Conservation (phyloP, 768 basidiomycete genomes). For the Jaapia argillacea region DNA sequence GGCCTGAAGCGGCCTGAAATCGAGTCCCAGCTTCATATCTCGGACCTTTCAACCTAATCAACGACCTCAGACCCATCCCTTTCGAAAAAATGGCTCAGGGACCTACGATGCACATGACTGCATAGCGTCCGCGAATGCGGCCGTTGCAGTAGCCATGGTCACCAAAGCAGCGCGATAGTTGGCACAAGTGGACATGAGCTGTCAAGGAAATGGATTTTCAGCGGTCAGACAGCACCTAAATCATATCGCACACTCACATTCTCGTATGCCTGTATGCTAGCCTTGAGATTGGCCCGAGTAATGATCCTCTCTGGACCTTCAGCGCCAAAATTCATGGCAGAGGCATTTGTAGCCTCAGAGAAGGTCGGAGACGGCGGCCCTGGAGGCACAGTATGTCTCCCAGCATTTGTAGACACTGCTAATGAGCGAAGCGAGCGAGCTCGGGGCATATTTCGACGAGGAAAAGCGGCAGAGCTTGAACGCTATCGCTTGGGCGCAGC, state of each 20-base stretch:
- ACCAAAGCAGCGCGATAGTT: conserved; percentile 75
- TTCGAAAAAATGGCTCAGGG: not conserved
- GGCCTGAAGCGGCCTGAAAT: conserved; percentile 76
- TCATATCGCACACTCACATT: conserved; percentile 40
- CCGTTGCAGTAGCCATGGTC: conserved; percentile 74
- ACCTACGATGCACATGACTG: conserved; percentile 74
- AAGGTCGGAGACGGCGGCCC: conserved; percentile 77
- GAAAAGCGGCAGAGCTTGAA: not conserved
- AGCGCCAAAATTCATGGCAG: conserved; percentile 65
- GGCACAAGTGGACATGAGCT: conserved; percentile 72
- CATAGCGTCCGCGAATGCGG: conserved; percentile 80
- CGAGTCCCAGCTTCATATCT: conserved; percentile 73
- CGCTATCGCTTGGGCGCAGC: conserved; percentile 2
- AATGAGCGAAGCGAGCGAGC: conserved; percentile 50
- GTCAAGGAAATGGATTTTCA: conserved; percentile 5
- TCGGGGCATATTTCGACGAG: conserved; percentile 29
- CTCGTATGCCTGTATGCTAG: conserved; percentile 71
- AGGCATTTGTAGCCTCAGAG: conserved; percentile 71
- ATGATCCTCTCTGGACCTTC: conserved; percentile 77
- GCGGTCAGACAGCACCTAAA: not conserved
- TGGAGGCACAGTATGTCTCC: conserved; percentile 34
- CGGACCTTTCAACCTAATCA: conserved; percentile 61
- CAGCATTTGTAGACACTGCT: conserved; percentile 31
- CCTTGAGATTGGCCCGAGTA: conserved; percentile 68
- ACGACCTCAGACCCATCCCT: not conserved